These are phyloP conservation scores for Aspergillus homomorphus DNA, from an alignment of 495 filamentous ascomycete species.

Conservation along the genomic window DNA sequence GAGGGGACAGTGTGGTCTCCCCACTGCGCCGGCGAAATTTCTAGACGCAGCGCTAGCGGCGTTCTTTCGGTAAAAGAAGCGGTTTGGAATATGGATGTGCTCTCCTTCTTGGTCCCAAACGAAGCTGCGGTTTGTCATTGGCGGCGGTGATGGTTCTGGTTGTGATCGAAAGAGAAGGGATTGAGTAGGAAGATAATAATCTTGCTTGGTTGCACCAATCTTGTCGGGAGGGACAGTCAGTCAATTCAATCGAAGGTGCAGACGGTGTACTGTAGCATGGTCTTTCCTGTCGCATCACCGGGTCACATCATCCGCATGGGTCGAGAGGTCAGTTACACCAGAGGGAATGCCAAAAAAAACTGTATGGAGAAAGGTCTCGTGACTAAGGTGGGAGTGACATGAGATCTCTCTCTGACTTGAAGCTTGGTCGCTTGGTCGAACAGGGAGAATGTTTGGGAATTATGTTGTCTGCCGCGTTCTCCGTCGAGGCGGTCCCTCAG, in stretches of 20 bases:
- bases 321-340: not conserved
- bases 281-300: not conserved
- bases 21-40: conserved; percentile 20
- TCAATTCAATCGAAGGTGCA: not conserved
- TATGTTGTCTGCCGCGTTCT: not conserved
- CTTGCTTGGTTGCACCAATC: not conserved
- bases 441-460: not conserved
- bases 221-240: not conserved
- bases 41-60: conserved; percentile 20
- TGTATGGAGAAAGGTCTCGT: not conserved
- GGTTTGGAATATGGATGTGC: not conserved
- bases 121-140: not conserved
- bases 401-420: not conserved
- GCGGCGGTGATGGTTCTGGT: not conserved
- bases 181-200: not conserved
- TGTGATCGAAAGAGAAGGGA: not conserved
- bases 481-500: not conserved
- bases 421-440: not conserved
- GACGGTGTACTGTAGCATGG: too few relatives aligned
- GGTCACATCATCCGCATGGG: not conserved
- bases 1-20: not conserved
- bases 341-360: not conserved
- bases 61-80: conserved; percentile 14
- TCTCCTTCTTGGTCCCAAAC: not conserved
- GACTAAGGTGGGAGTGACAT: not conserved